Evolutionary conservation across 805 yeast species (phyloP).

Genomic region (Zygoascus ofunaensis): DNA sequence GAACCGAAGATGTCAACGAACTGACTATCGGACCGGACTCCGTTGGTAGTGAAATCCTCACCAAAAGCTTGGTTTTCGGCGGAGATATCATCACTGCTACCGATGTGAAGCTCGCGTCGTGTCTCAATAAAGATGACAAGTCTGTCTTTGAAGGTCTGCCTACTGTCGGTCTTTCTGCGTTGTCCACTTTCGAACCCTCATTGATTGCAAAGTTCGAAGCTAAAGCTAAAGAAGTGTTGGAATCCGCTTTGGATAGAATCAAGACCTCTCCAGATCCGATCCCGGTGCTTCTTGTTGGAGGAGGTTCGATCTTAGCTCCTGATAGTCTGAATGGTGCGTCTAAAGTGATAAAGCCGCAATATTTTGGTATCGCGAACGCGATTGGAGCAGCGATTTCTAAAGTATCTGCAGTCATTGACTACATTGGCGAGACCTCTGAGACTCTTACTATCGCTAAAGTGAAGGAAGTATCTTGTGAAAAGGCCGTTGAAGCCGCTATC

Average conservation of each 20-base stretch:
- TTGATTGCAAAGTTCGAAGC: constrained; percentile 2
- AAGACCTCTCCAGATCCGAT: constrained; percentile 37
- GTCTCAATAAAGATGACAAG: constrained; percentile 18
- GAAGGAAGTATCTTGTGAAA: constrained; percentile 12
- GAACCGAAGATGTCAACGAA: background rate
- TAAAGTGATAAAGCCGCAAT: constrained; percentile 35
- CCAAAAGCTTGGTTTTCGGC: constrained; percentile 34
- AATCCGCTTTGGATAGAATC: constrained; percentile 36
- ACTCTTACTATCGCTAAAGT: constrained; percentile 17
- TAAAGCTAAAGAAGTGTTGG: constrained; percentile 28
- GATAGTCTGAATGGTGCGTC: constrained; percentile 34
- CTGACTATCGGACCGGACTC: constrained; percentile 37
- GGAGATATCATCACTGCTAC: constrained; percentile 36
- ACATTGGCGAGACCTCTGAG: constrained; percentile 12
- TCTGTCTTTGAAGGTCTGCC: constrained; percentile 1
- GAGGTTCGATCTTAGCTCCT: constrained; percentile 41
- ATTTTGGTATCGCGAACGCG: constrained; percentile 39
- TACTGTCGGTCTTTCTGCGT: background rate
- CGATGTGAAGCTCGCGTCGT: constrained; percentile 22
- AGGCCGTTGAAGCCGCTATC: constrained; percentile 20
- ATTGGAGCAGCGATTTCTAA: constrained; percentile 43
- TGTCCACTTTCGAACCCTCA: constrained; percentile 10
- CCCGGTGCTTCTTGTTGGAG: constrained; percentile 40
- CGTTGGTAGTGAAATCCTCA: constrained; percentile 35
- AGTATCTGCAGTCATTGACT: constrained; percentile 28